Conservation (phyloP, 768 basidiomycete genomes). For the Suillus hirtellus region DNA sequence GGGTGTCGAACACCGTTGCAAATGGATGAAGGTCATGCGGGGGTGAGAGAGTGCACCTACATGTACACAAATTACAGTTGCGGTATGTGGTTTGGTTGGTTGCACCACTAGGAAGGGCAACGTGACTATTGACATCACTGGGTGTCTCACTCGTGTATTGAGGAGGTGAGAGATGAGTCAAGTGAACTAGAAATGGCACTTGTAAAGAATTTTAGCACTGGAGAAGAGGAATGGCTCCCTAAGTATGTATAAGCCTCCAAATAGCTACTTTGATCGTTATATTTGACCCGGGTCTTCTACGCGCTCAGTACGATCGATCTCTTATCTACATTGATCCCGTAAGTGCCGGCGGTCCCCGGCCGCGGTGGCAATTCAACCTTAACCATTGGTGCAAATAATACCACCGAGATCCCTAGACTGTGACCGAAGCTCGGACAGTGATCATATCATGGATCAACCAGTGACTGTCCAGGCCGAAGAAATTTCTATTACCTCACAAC, state of each 20-base stretch:
- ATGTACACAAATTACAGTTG: conserved; percentile 89
- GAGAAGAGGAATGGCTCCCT: not conserved
- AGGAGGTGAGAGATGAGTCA: not conserved
- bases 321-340: not conserved
- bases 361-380: conserved; percentile 11
- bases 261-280: not conserved
- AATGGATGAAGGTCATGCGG: not conserved
- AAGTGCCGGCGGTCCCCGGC: conserved; percentile 10
- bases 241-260: not conserved
- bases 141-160: not conserved
- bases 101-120: conserved; percentile 48
- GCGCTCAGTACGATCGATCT: not conserved
- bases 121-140: not conserved
- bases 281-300: not conserved
- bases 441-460: conserved; percentile 29
- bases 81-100: conserved; percentile 66
- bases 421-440: not conserved
- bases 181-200: not conserved
- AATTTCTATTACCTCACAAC: conserved; percentile 16
- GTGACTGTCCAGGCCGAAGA: conserved; percentile 18
- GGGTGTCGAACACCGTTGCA: not conserved
- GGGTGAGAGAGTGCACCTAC: conserved; percentile 42
- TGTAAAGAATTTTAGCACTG: not conserved
- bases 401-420: not conserved
- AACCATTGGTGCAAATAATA: not conserved